Conservation (phyloP, 768 basidiomycete species). For the Holtermannia corniformis region DNA sequence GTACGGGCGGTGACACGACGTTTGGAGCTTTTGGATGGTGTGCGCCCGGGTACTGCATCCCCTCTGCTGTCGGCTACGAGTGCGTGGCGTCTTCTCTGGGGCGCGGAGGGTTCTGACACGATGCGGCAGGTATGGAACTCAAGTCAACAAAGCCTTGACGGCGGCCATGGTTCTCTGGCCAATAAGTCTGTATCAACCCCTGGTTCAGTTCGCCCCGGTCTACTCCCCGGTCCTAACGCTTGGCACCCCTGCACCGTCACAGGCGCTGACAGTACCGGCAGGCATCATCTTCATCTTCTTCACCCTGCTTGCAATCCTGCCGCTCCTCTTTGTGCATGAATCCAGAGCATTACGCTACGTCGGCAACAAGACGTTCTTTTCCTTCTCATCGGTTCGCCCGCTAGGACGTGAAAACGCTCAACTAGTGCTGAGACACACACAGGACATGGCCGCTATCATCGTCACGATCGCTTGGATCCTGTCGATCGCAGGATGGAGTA, state of each 20-base stretch:
- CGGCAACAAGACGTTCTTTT: conserved; percentile 36
- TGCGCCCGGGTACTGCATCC: conserved; percentile 23
- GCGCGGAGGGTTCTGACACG: not conserved
- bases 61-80: conserved; percentile 35
- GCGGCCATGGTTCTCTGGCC: conserved; percentile 40
- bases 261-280: conserved; percentile 3
- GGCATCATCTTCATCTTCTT: conserved; percentile 36
- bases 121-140: conserved; percentile 23
- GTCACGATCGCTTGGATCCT: conserved; percentile 27
- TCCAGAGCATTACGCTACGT: conserved; percentile 30
- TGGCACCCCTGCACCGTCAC: not conserved
- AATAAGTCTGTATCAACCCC: conserved; percentile 20
- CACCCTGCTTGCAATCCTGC: conserved; percentile 35
- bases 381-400: conserved; percentile 16
- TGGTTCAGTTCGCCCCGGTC: not conserved
- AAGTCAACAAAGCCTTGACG: conserved; percentile 33
- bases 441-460: conserved; percentile 25
- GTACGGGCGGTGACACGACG: conserved; percentile 17
- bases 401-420: not conserved
- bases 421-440: no score
- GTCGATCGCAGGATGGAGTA: conserved; percentile 38
- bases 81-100: conserved; percentile 15
- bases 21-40: conserved; percentile 40
- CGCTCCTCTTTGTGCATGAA: conserved; percentile 39
- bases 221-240: not conserved